These are phyloP conservation scores for Nicotiana tabacum DNA, from an alignment of 257 asterid species.

Conservation along the genomic window DNA sequence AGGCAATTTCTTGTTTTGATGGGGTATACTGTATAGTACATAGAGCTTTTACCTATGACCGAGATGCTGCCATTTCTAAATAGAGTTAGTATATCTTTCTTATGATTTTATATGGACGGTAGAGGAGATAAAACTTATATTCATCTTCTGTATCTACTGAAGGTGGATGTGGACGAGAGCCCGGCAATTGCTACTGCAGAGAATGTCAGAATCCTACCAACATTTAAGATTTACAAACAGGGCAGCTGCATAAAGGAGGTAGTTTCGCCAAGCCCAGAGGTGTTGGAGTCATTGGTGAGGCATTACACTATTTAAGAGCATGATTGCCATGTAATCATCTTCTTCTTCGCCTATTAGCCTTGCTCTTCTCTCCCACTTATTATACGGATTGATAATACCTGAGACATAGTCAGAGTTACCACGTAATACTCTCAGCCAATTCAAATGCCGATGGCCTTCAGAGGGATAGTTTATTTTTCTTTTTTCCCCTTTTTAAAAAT, in stretches of 20 bases:
- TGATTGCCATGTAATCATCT: too few species aligned
- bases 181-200: constrained; percentile 44
- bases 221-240: constrained; percentile 54
- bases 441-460: constrained; percentile 7
- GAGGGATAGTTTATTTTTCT: constrained; percentile 8
- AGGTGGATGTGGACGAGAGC: constrained; percentile 64
- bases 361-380: background rate
- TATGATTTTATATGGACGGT: background rate
- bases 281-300: constrained; percentile 47
- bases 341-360: background rate
- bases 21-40: background rate
- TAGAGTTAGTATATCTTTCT: background rate
- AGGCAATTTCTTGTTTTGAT: background rate
- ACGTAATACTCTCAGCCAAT: constrained; percentile 10
- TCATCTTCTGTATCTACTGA: background rate
- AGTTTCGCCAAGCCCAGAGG: constrained; percentile 61
- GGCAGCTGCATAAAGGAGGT: constrained; percentile 59
- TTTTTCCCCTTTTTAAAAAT: background rate
- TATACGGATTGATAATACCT: background rate
- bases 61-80: background rate
- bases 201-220: constrained; percentile 47
- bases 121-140: background rate
- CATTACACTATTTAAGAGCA: constrained; percentile 11
- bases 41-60: background rate
- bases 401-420: background rate